Base-by-base conservation (phyloP, 495 filamentous ascomycete species). In the Cercophora sp. region DNA sequence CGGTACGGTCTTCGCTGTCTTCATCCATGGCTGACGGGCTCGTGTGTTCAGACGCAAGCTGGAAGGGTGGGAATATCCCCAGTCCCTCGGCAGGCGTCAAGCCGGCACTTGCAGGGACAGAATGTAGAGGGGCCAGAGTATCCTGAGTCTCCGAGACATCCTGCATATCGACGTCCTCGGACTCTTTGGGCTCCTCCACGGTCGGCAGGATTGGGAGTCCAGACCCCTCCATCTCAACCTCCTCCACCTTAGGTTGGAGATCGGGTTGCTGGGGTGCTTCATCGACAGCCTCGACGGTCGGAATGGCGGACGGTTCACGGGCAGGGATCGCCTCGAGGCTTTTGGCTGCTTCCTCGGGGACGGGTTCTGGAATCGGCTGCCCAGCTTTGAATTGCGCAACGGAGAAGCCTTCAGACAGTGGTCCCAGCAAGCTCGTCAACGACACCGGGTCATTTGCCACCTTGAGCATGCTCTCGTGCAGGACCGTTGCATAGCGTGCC, bases 1-100 rank as follows among this genome's bases (percentile, higher is more conserved):
- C 85, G 19, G 85, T 75, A 44, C 82, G 79, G 42, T 74, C 71
- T 25, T 78, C 75, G 31, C 75, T 76, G 20, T 72, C 72, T 32
- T 70, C 72, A 8, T 59, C 64, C 31, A 51, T 51, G 6, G 44
- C 36, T 9, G 59, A 64, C 20, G 57, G 53, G 24, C 35, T 61
- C 20, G 37, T 55, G 5, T 41, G 26, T 4, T 13, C 53, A 5
- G 47, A 58, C 59, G 60, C 13, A 11, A 47, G 56, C 10, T 37
- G 52, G 44, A 57, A 60, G 1, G 43, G 36, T 5, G 19, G 53
- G 25, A 65, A 60, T 8, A 55, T 42, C 4, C 27, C 40, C 2
- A 56, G 15, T 9, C 29, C 40, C 15, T 57, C 39, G 1, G 20
- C 53, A 3, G 46, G 48, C 3, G 48, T 26, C 15, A 48, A 22